A percentile compares a stretch with the other conserved stretches of the same genome.
phyloP scores from a whole-genome alignment of 164 flowering plant genomes.

The Amborella trichopoda region DNA sequence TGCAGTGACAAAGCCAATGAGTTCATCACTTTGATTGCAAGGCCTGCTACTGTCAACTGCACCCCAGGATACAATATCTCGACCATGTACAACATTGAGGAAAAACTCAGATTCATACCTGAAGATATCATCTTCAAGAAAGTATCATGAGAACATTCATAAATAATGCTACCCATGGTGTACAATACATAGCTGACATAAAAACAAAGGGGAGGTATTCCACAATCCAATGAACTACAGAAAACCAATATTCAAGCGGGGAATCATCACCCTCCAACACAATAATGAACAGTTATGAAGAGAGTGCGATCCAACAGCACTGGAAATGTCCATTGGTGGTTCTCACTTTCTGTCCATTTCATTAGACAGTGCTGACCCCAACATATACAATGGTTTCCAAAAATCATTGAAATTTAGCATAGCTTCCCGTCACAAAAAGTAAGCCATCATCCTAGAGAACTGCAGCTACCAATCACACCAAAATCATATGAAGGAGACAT shows the following conservation, averaged over 20 bases:
- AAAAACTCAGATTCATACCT: constrained; percentile 96
- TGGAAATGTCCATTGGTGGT: no score
- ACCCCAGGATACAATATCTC: constrained; percentile 86
- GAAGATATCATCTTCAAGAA: constrained; percentile 9
- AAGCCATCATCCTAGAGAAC: no score
- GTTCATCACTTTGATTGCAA: constrained; percentile 50
- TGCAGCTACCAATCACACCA: not conserved
- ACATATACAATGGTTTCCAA: no score
- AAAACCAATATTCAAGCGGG: not conserved
- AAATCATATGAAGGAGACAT: not conserved
- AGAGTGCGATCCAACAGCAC: no score
- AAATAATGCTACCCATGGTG: not conserved
- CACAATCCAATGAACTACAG: not conserved
- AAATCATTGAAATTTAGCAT: no score
- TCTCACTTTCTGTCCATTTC: no score
- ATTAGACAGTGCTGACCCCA: no score
- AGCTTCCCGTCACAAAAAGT: no score
- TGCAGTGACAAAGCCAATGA: constrained; percentile 92
- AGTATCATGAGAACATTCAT: not conserved
- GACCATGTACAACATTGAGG: constrained; percentile 72
- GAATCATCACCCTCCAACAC: not conserved
- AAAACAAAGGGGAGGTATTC: not conserved
- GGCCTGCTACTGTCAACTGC: constrained; percentile 81
- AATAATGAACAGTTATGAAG: not conserved
- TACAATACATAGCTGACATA: not conserved